Base-by-base conservation (phyloP, 163 green algal genomes). In the Scenedesmus sp. region DNA sequence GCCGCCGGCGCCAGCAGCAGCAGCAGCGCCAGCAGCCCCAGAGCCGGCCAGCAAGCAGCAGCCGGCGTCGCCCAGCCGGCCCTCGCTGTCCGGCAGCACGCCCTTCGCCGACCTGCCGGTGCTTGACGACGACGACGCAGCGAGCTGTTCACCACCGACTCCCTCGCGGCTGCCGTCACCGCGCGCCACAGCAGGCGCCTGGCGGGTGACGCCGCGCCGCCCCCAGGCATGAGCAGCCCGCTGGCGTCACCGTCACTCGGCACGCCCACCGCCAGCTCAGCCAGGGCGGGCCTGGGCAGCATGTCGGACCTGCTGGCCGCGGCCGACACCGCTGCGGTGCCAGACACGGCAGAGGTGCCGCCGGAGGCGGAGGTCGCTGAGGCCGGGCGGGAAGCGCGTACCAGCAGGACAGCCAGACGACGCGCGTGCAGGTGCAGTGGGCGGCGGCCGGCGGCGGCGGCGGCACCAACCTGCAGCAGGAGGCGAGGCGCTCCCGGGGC, bases 241-340 rank as follows among this genome's bases (percentile, higher is more conserved):
- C 18, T 76, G 5, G 12, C 65, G 1, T 76, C 65, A 76, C 30
- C 65, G 1, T 76, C 65, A 40, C 5, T 76, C 0, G 65, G 30
- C 65, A 76, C 65, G 6, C 30, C 65, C 7, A 76, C 65, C 7
- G 65, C 65, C 65, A 76, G 65, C 65, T 76, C 65, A 16, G 65
- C 65, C 7, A 76, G 40, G 65, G 65, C 65, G 40, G 65, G 79
- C 46, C 43, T 61, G 24, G 43, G 43, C 43, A 59, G 59, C 33
- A 56, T 81, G 30, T 40, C 35, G 26, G 37, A 80, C 65, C 49
- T 78, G 33, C 40, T 51, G 35, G 43, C 40, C 68, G 84, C 65
- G 82, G 61, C 43, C 40, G 59, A 68, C 33, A 61, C 44, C 49
- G 86, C 72, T 78, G 86, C 70, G 61, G 70, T 81, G 86, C 30